These are phyloP conservation scores for Friedmanniomyces endolithicus DNA, from an alignment of 495 filamentous ascomycete genomes.

Conservation along the genomic window DNA sequence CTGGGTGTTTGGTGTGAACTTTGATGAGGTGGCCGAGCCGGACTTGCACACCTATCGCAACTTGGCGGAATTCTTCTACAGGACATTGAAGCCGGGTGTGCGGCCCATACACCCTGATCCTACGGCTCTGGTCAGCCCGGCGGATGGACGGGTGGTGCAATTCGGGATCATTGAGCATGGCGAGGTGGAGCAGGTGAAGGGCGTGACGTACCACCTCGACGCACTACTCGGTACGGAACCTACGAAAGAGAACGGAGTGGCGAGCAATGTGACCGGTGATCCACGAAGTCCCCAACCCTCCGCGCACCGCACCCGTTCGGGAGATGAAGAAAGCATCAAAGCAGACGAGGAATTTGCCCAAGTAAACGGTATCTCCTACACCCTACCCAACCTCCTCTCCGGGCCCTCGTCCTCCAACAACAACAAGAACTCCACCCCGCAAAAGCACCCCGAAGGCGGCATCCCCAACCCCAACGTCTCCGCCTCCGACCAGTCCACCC, in stretches of 20 bases:
- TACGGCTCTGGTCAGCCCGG: constrained; percentile 67
- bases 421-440: too few relatives aligned
- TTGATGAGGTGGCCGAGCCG: constrained; percentile 73
- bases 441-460: constrained; percentile 13
- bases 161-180: constrained; percentile 84
- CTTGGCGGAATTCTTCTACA: constrained; percentile 94
- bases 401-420: constrained; percentile 37
- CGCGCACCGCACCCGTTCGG: constrained; percentile 16
- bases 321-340: constrained; percentile 52
- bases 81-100: constrained; percentile 74
- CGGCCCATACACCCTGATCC: constrained; percentile 76
- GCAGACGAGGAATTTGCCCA: constrained; percentile 82
- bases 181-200: constrained; percentile 97
- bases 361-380: constrained; percentile 97
- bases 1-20: constrained; percentile 83
- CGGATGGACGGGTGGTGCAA: constrained; percentile 83
- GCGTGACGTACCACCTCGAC: constrained; percentile 93
- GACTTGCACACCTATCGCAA: constrained; percentile 87
- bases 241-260: constrained; percentile 34
- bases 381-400: constrained; percentile 75
- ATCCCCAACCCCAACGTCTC: constrained; percentile 12
- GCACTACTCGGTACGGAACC: constrained; percentile 60
- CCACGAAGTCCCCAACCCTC: constrained; percentile 24
- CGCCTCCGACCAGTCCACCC: constrained; percentile 51
- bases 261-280: constrained; percentile 16